Base-by-base conservation (phyloP, 768 basidiomycete genomes). In the Candolleomyces efflorescens region DNA sequence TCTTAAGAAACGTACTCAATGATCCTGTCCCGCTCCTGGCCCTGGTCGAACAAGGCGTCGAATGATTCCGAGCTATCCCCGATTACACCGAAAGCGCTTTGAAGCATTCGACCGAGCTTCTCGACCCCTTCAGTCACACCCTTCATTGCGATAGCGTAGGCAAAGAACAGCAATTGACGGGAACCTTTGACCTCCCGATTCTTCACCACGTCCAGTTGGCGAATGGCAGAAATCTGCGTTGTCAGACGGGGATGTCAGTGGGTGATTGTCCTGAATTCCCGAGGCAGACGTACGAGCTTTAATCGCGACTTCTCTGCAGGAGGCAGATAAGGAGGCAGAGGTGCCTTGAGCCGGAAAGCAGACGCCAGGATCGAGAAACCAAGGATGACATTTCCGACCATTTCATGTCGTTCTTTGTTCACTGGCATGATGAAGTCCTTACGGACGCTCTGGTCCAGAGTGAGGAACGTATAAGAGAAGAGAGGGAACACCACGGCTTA, bases 281-380 rank as follows among this genome's bases (percentile, higher is more conserved):
- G 39, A 22, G 38, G n/a, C 51, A 45, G 13, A 62, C 81, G 49
- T 67, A 90, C 94, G 69, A 99, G 73, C 7, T 85, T 82, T 54
- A 87, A 82, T 52, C 96, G 83, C 0, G 93, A 83, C 62, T 86
- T 81, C 67, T 96, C 94, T 0, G 90, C 96, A 0, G 95, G 95
- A 2, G 97, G 97, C 0, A 99, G 82, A 69, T 94, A 98, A 0
- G 97, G 94, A 0, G 97, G 94, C n/a, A 99, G 75, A 1, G 97
- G 97, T 5, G 92, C 86, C 66, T 96, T 96, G 43, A 92, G 76
- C 17, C 85, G 78, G 69, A 95, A 91, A 1, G 89, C 87, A 1
- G 89, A 83, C 3, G 91, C 84, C 27, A 95, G 77, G 0, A 82
- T 84, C 1, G 92, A 90, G 68, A 94, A 89, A 68, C 87, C 93